A percentile compares a stretch with the other conserved stretches of the same genome.
Evolutionary conservation across 768 basidiomycete genomes (phyloP).

Genomic region (Podaxis sp.): DNA sequence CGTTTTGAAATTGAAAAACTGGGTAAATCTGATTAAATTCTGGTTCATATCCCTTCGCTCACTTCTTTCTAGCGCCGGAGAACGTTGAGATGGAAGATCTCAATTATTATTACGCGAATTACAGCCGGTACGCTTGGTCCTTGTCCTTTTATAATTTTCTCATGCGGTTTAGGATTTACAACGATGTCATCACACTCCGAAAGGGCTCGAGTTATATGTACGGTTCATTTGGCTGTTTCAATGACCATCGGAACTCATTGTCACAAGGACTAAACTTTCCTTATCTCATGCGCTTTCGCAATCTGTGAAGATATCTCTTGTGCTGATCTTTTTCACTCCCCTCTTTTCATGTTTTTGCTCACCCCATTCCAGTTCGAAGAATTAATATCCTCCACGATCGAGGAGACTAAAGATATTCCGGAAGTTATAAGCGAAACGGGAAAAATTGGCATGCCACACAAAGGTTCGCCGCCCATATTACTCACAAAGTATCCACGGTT

Average conservation of each 20-base stretch:
- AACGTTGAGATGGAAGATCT: slow-evolving; percentile 96
- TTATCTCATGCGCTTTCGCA: slow-evolving; percentile 93
- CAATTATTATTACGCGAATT: slow-evolving; percentile 96
- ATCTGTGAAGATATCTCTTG: slow-evolving; percentile 95
- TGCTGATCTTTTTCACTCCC: slow-evolving; percentile 25
- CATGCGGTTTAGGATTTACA: slow-evolving; percentile 69
- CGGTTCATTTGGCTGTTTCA: slow-evolving; percentile 29
- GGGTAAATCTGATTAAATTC: slow-evolving; percentile 36
- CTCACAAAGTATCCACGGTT: slow-evolving; percentile 14
- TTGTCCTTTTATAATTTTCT: slow-evolving; percentile 3
- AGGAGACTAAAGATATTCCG: slow-evolving; percentile 95
- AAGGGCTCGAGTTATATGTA: slow-evolving; percentile 96
- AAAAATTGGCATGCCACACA: slow-evolving; percentile 88
- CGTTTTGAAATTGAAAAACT: slow-evolving; percentile 93
- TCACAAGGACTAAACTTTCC: slow-evolving; percentile 87
- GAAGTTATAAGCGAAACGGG: slow-evolving; percentile 92
- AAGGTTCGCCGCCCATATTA: slow-evolving; percentile 44
- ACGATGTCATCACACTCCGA: slow-evolving; percentile 93
- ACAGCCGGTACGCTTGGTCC: slow-evolving; percentile 68
- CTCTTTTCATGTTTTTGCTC: not conserved
- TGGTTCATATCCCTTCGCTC: slow-evolving; percentile 12
- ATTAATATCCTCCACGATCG: slow-evolving; percentile 88
- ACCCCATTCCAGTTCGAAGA: slow-evolving; percentile 72
- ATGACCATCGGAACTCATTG: slow-evolving; percentile 11
- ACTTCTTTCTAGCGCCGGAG: slow-evolving; percentile 60